These are phyloP conservation scores for Phytophthora fragariae DNA, from an alignment of 352 stramenopile genomes.

Conservation along the genomic window DNA sequence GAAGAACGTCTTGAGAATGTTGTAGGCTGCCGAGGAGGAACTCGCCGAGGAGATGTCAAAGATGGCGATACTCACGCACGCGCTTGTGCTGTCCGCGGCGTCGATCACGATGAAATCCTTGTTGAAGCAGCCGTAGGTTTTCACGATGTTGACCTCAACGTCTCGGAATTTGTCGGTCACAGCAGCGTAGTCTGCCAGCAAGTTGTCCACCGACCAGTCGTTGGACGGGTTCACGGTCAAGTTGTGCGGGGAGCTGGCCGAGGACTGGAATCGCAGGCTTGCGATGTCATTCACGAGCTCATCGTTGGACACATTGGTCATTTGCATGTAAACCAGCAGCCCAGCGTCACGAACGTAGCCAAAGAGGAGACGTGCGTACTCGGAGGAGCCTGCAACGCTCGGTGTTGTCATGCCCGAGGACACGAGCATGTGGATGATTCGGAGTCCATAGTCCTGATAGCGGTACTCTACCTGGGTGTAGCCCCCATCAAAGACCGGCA, in stretches of 20 bases:
- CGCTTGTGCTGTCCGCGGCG: constrained; percentile 49
- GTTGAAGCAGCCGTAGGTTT: constrained; percentile 82
- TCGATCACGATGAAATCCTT: constrained; percentile 66
- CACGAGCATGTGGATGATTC: constrained; percentile 74
- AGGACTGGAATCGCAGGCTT: constrained; percentile 62
- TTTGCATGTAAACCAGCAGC: constrained; percentile 59
- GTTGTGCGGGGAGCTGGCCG: constrained; percentile 50
- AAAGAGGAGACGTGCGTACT: constrained; percentile 66
- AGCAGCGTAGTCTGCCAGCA: constrained; percentile 48
- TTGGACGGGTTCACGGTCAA: constrained; percentile 70
- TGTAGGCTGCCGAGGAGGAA: constrained; percentile 69
- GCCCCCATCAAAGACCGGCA: constrained; percentile 88
- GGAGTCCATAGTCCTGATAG: constrained; percentile 88
- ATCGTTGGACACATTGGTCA: constrained; percentile 61
- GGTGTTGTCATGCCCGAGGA: constrained; percentile 54
- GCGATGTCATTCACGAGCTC: constrained; percentile 43
- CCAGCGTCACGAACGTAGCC: constrained; percentile 75
- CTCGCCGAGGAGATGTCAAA: constrained; percentile 81
- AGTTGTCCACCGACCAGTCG: constrained; percentile 48
- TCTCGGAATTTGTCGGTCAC: constrained; percentile 57
- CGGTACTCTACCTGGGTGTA: constrained; percentile 82
- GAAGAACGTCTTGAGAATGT: constrained; percentile 89
- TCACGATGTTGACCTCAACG: constrained; percentile 77
- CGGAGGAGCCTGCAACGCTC: constrained; percentile 38
- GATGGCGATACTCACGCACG: constrained; percentile 79